phyloP scores from a whole-genome alignment of 768 basidiomycete species.

The Jaapia argillacea region DNA sequence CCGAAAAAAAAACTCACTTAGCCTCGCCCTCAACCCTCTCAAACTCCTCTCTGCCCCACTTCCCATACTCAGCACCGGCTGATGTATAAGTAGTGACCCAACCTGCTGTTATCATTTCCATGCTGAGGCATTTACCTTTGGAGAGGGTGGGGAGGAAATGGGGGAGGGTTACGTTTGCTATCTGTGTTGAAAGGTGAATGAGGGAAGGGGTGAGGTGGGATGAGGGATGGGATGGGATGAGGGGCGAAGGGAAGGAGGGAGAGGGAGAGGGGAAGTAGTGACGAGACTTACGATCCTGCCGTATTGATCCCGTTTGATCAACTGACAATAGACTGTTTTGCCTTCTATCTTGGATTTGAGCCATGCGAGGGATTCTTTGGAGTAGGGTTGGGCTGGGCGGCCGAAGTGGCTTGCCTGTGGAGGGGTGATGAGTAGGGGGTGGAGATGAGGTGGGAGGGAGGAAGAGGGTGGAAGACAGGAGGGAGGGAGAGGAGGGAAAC shows the following conservation, averaged over 20 bases:
- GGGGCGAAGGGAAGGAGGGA: not conserved
- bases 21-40: constrained; percentile 54
- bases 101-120: constrained; percentile 75
- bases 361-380: constrained; percentile 69
- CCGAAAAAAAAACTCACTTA: constrained; percentile 44
- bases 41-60: constrained; percentile 54
- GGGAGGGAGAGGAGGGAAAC: constrained; percentile 4
- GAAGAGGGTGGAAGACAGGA: not conserved
- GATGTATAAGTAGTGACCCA: constrained; percentile 71
- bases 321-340: constrained; percentile 57
- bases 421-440: not conserved
- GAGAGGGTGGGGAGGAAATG: constrained; percentile 42
- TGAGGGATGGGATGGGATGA: too few relatives aligned
- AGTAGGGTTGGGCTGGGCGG: constrained; percentile 62
- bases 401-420: constrained; percentile 79
- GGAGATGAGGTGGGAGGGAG: not conserved
- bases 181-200: constrained; percentile 28
- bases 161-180: constrained; percentile 51
- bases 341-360: constrained; percentile 47
- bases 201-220: too few relatives aligned
- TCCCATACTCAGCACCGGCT: constrained; percentile 72
- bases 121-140: constrained; percentile 39
- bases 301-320: constrained; percentile 77
- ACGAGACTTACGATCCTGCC: constrained; percentile 55
- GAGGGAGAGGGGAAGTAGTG: constrained; percentile 1